Evolutionary conservation across 2,329 filamentous ascomycete species (phyloP).

Genomic region (Fonsecaea erecta): DNA sequence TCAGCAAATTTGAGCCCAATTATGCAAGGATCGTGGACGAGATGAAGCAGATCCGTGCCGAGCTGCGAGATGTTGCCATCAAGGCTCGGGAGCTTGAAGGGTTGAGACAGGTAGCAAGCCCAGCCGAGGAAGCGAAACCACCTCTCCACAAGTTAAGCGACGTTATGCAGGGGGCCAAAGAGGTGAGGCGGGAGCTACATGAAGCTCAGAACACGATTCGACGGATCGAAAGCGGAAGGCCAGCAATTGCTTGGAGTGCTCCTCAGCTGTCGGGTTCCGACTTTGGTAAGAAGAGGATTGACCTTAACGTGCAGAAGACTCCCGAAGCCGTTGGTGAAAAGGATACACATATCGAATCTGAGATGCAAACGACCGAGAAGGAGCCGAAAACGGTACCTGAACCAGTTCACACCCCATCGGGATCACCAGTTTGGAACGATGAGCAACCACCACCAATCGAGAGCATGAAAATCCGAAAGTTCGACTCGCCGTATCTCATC

Average conservation of each 20-base stretch:
- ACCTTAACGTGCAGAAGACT: conserved; percentile 14
- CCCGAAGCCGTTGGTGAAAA: background rate
- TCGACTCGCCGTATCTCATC: conserved; percentile 30
- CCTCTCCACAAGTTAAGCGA: conserved; percentile 18
- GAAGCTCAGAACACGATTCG: conserved; percentile 25
- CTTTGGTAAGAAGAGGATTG: conserved; percentile 28
- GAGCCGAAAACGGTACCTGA: conserved; percentile 22
- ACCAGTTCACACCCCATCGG: conserved; percentile 25
- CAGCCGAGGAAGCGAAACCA: background rate
- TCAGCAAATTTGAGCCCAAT: conserved; percentile 34
- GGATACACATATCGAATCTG: background rate
- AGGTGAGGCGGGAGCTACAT: conserved; percentile 28
- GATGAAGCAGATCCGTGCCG: conserved; percentile 22
- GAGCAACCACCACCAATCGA: conserved; percentile 32
- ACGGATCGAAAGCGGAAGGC: conserved; percentile 25
- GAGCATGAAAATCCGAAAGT: conserved; percentile 14
- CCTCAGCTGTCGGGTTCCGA: conserved; percentile 16
- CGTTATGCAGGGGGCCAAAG: conserved; percentile 31
- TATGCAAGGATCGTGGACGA: conserved; percentile 31
- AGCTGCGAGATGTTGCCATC: conserved; percentile 8
- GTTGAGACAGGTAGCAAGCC: background rate
- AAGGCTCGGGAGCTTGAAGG: background rate
- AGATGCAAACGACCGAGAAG: background rate
- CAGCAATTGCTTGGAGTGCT: conserved; percentile 26
- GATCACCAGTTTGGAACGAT: conserved; percentile 31